Base-by-base conservation (phyloP, 352 stramenopile species). In the Hyphochytrium catenoides region DNA sequence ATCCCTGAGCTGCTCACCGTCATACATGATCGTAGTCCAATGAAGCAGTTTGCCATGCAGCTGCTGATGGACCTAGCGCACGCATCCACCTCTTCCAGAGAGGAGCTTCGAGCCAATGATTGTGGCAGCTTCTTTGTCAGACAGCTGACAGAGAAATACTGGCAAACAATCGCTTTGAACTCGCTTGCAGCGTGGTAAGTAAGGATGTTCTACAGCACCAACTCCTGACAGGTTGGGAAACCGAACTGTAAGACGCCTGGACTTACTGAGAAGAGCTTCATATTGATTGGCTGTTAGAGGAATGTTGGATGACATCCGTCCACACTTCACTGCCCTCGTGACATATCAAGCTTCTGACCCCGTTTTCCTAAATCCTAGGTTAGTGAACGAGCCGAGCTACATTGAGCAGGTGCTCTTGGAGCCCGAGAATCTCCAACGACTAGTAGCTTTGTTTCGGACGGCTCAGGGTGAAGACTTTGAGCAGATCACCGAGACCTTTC, bases 31-130 rank as follows among this genome's bases (percentile, higher is more conserved):
- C 57, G 54, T 2, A 88, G 66, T 32, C 69, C 74, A 1, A 51
- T 91, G 8, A 91, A 90, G 43, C 77, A 91, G 32, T 88, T 92
- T 30, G 77, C 79, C 12, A 54, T 92, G 7, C 75, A 74, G 15
- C 74, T 93, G 36, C 43, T 93, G 1, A 91, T 72, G 34, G 79
- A 93, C 41, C 49, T 93, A 19, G 77, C 77, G 2, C 74, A 93
- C 44, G 77, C 78, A 5, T 91, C 74, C 0, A 53, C 64, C 1
- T 69, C 62, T 8, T 67, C 74, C 7, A 60, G 78, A 14, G 61
- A 68, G 22, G 63, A 89, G 30, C 37, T 93, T 42, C 38, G 39
- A 66, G 48, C 59, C 0, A 75, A 67, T 30, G 56, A 84, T 35
- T 59, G 65, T 21, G 58, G 86, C 14, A 52, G 57, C 3, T 59